phyloP scores from a whole-genome alignment of 495 filamentous ascomycete genomes.

The Penicillium canescens region DNA sequence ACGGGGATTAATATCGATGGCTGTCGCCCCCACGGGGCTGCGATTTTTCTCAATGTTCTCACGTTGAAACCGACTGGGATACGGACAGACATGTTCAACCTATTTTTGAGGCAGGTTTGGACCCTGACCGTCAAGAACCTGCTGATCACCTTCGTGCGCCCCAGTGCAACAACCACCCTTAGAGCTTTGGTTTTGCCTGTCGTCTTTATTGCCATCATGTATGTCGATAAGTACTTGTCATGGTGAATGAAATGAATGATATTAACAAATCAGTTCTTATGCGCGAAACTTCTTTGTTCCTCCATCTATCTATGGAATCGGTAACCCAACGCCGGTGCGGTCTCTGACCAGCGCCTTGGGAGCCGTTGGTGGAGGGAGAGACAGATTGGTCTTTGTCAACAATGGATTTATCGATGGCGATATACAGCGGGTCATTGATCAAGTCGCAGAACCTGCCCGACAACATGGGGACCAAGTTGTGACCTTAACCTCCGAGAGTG shows the following conservation, averaged over 20 bases:
- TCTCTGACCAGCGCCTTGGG: slow-evolving; percentile 59
- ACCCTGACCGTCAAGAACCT: slow-evolving; percentile 75
- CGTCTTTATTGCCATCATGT: slow-evolving; percentile 64
- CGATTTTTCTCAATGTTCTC: no score
- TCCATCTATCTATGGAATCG: slow-evolving; percentile 68
- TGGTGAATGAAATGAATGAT: background rate
- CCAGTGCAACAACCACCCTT: slow-evolving; percentile 59
- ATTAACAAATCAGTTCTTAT: slow-evolving; percentile 39
- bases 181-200: slow-evolving; percentile 73
- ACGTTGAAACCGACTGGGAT: background rate
- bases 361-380: slow-evolving; percentile 47
- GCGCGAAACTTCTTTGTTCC: slow-evolving; percentile 69
- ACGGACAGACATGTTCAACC: background rate
- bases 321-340: slow-evolving; percentile 52
- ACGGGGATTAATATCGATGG: no score
- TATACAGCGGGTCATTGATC: slow-evolving; percentile 69
- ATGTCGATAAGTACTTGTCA: background rate
- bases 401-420: slow-evolving; percentile 68
- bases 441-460: slow-evolving; percentile 51
- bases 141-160: slow-evolving; percentile 65
- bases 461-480: slow-evolving; percentile 56
- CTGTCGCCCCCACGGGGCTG: no score
- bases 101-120: slow-evolving; percentile 64
- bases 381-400: slow-evolving; percentile 79
- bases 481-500: slow-evolving; percentile 49